Evolutionary conservation across 2,329 filamentous ascomycete genomes (phyloP).

Genomic region (Fusarium guadeloupense): DNA sequence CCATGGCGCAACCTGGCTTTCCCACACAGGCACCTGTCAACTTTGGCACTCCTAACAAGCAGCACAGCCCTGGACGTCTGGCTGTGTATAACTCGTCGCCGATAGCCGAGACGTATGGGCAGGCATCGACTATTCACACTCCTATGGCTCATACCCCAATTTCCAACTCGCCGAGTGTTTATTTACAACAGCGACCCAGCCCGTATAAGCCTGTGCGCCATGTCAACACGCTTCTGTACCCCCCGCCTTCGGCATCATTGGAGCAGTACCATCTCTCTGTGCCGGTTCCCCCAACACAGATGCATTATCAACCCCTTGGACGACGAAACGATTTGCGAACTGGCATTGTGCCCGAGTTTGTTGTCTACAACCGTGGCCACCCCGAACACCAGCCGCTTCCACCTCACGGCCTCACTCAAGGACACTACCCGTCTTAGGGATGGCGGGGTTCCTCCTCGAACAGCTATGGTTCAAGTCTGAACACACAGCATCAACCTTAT

Average conservation of each 20-base stretch:
- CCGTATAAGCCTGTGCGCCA: constrained; percentile 91
- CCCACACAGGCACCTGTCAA: constrained; percentile 47
- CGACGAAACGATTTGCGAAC: constrained; percentile 73
- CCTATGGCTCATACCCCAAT: constrained; percentile 69
- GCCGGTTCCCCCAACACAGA: constrained; percentile 71
- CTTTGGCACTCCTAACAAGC: constrained; percentile 63
- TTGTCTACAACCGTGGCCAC: constrained; percentile 49
- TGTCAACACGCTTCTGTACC: constrained; percentile 90
- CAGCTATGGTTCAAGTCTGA: neutral
- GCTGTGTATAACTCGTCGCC: constrained; percentile 69
- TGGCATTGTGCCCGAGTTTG: constrained; percentile 74
- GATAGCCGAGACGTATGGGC: constrained; percentile 68
- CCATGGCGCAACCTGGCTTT: constrained; percentile 39
- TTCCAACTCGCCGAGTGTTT: constrained; percentile 85
- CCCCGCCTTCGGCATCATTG: constrained; percentile 81
- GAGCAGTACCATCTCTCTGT: constrained; percentile 73
- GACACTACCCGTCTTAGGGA: constrained; percentile 50
- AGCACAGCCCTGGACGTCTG: constrained; percentile 61
- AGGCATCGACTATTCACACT: constrained; percentile 63
- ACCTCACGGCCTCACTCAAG: constrained; percentile 44
- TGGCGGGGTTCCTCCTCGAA: constrained; percentile 31
- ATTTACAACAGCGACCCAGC: constrained; percentile 86
- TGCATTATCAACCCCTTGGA: constrained; percentile 84
- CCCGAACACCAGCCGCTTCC: constrained; percentile 42
- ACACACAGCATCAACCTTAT: neutral